These are phyloP conservation scores for Pichia cactophila DNA, from an alignment of 1,139 yeast genomes.

Conservation along the genomic window DNA sequence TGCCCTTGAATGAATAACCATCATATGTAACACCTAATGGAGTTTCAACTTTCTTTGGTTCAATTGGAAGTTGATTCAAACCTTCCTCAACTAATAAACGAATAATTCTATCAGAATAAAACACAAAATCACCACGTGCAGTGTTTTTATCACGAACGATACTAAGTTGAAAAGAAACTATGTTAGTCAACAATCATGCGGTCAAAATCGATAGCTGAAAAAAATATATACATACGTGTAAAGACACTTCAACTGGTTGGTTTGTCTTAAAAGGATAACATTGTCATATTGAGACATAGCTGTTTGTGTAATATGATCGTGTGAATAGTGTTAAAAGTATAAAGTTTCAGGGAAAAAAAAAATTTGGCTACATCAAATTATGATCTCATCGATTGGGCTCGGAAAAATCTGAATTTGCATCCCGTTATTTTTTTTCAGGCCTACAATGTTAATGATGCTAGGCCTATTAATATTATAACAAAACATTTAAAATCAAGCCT, in stretches of 20 bases:
- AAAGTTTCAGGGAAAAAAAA: background rate
- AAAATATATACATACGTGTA: slow-evolving; percentile 44
- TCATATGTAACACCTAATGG: slow-evolving; percentile 66
- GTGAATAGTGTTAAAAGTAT: no score
- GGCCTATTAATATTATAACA: no score
- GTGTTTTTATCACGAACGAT: slow-evolving; percentile 80
- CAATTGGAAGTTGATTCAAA: slow-evolving; percentile 83
- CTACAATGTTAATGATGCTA: no score
- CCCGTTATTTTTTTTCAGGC: no score
- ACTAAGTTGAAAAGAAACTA: slow-evolving; percentile 17
- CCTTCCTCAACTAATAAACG: slow-evolving; percentile 92
- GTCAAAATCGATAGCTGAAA: slow-evolving; percentile 2
- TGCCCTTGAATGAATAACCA: slow-evolving; percentile 83
- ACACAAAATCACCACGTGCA: slow-evolving; percentile 83
- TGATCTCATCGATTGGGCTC: background rate
- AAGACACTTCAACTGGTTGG: slow-evolving; percentile 80
- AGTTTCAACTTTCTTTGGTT: slow-evolving; percentile 56
- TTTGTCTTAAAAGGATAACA: slow-evolving; percentile 72
- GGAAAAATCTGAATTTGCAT: no score
- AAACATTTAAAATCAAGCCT: no score
- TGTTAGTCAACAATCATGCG: background rate
- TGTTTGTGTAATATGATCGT: background rate
- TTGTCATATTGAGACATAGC: slow-evolving; percentile 30
- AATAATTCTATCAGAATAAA: slow-evolving; percentile 90
- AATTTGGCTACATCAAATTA: background rate